Evolutionary conservation across 192 early-diverging fungal genomes (phyloP).

Genomic region (Podila epicladia): DNA sequence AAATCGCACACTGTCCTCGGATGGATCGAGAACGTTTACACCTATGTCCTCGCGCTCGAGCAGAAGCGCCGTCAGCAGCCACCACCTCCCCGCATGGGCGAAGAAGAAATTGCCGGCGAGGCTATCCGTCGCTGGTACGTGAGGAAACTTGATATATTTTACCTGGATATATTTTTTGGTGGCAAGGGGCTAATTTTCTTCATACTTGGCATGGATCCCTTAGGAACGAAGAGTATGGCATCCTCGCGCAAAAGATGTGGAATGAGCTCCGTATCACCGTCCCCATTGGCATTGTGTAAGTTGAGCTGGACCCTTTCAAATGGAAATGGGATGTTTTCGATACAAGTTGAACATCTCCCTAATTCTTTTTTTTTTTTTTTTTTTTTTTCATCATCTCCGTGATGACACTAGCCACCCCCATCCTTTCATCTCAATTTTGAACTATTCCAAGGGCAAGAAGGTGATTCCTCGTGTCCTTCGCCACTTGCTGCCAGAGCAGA

Average conservation of each 20-base stretch:
- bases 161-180: no score
- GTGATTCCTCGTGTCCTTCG: conserved; percentile 86
- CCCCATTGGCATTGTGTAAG: conserved; percentile 67
- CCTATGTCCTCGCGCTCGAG: conserved; percentile 83
- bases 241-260: conserved; percentile 67
- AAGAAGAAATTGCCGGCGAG: conserved; percentile 62
- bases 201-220: neutral
- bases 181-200: neutral
- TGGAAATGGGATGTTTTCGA: neutral
- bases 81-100: conserved; percentile 57
- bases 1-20: conserved; percentile 66
- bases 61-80: conserved; percentile 80
- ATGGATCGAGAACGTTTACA: conserved; percentile 84
- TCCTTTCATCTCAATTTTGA: conserved; percentile 87
- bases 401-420: conserved; percentile 69
- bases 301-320: neutral
- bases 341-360: neutral
- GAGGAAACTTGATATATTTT: no score
- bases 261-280: conserved; percentile 68
- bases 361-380: neutral
- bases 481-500: conserved; percentile 81
- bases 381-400: neutral
- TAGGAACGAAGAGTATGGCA: conserved; percentile 58
- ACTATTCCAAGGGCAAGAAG: conserved; percentile 89
- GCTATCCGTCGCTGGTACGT: conserved; percentile 53